Conservation (phyloP, 2,329 filamentous ascomycete genomes). For the Stagonosporopsis vannaccii region DNA sequence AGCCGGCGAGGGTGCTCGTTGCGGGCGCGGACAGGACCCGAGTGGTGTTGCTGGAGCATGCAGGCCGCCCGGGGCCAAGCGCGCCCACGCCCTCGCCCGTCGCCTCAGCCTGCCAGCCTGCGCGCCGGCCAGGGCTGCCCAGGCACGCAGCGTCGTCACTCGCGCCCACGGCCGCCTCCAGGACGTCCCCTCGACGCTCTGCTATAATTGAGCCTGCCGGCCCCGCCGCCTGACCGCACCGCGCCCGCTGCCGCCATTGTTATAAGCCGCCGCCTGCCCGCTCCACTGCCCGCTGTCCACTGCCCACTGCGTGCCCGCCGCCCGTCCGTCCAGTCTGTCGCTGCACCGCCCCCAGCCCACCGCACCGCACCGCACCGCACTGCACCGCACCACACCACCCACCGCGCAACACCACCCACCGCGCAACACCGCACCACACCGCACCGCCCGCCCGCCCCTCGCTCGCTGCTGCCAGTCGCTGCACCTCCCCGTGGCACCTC, state of each 20-base stretch:
- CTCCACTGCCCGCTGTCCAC: background rate
- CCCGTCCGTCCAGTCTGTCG: too few relatives aligned
- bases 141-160: background rate
- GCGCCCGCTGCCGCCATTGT: background rate
- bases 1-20: slow-evolving; percentile 46
- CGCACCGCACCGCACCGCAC: too few relatives aligned
- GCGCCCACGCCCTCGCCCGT: too few relatives aligned
- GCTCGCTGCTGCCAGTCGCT: slow-evolving; percentile 23
- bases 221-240: background rate
- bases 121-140: background rate
- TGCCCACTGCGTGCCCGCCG: too few relatives aligned
- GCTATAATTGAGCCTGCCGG: background rate
- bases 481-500: slow-evolving; percentile 10
- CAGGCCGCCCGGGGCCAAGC: too few relatives aligned
- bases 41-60: too few relatives aligned
- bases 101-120: too few relatives aligned
- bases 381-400: slow-evolving; percentile 1
- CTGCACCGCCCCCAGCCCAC: too few relatives aligned
- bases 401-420: too few relatives aligned
- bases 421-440: too few relatives aligned
- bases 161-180: background rate
- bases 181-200: background rate
- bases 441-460: slow-evolving; percentile 17
- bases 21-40: too few relatives aligned
- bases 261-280: background rate